Base-by-base conservation (phyloP, 2,329 filamentous ascomycete species). In the Aphanocladium album region DNA sequence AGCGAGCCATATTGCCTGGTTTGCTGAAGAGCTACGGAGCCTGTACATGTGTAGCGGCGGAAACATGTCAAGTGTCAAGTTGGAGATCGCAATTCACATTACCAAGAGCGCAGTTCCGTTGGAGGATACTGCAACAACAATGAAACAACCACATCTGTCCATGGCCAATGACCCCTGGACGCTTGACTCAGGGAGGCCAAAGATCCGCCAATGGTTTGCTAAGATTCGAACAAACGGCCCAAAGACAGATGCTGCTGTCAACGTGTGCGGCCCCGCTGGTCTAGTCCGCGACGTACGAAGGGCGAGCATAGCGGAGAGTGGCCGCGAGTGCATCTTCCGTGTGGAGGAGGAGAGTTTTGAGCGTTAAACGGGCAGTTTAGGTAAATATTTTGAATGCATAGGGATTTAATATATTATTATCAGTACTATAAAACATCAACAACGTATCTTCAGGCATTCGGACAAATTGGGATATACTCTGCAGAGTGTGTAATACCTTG, bases 291-390 rank as follows among this genome's bases (percentile, higher is more conserved):
- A 47, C 41, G 55, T 52, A 16, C 63, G 64, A 27, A 61, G 51
- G 49, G 63, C 64, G 19, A 60, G 63, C 19, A 54, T 54, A n/a
- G 51, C 45, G 33, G 49, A 52, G n/a, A 66, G 64, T 41, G 21
- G 35, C n/a, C 23, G 35, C 14, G 21, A 23, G 1, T 53, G 64
- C 6, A 41, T 63, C 23, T 64, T 64, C 39, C 57, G 53, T 43
- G 60, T 66, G 14, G 64, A 66, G 49, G 64, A 66, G 45, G 64
- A 66, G 53, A 57, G 63, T 8, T 66, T 66, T 62, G 64, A 66
- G 50, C 47, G 61, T 39, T 62, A 52, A 58, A n/a, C n/a, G n/a
- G n/a, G n/a, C n/a, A 37, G 21, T 37, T 9, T 41, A 41, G 17
- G 9, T 41, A 41, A 41, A 17, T 9, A 17, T 17, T 9, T 9